These are phyloP conservation scores for Eurotiales sp. DNA, from an alignment of 2,329 filamentous ascomycete species.

Conservation along the genomic window DNA sequence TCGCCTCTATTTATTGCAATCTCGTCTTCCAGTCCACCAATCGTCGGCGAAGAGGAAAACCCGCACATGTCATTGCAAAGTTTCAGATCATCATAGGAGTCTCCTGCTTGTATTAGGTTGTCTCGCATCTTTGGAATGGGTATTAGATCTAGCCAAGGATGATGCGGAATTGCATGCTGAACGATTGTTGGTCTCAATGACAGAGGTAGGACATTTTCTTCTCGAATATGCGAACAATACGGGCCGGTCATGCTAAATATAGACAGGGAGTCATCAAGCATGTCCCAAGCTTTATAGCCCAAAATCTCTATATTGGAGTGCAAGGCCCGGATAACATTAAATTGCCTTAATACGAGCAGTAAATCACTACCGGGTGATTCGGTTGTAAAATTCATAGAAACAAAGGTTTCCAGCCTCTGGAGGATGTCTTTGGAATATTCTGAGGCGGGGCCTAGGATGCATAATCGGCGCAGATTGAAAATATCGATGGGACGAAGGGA, in stretches of 20 bases:
- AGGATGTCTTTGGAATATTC: not conserved
- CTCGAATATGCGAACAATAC: not conserved
- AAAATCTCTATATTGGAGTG: slow-evolving; percentile 10
- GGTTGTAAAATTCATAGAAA: slow-evolving; percentile 3
- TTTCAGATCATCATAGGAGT: slow-evolving; percentile 17
- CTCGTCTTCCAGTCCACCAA: not conserved
- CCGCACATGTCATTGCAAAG: slow-evolving; percentile 20
- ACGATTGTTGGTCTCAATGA: slow-evolving; percentile 8
- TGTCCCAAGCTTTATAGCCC: not conserved
- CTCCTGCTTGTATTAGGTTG: slow-evolving; percentile 16
- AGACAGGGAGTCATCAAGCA: slow-evolving; percentile 12
- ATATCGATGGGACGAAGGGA: not conserved
- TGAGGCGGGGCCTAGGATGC: not conserved
- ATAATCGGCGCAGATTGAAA: not conserved
- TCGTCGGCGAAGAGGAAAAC: too few relatives aligned
- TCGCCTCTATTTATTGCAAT: not conserved
- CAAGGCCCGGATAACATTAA: slow-evolving; percentile 12
- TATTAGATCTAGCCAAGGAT: slow-evolving; percentile 15
- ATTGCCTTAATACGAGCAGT: slow-evolving; percentile 7
- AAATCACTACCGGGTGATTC: slow-evolving; percentile 11
- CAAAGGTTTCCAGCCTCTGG: slow-evolving; percentile 2
- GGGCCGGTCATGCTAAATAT: not conserved
- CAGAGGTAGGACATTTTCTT: not conserved
- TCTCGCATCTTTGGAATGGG: slow-evolving; percentile 14
- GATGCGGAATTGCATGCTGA: slow-evolving; percentile 11